Base-by-base conservation (phyloP, 768 basidiomycete species). In the Termitomyces sp. region DNA sequence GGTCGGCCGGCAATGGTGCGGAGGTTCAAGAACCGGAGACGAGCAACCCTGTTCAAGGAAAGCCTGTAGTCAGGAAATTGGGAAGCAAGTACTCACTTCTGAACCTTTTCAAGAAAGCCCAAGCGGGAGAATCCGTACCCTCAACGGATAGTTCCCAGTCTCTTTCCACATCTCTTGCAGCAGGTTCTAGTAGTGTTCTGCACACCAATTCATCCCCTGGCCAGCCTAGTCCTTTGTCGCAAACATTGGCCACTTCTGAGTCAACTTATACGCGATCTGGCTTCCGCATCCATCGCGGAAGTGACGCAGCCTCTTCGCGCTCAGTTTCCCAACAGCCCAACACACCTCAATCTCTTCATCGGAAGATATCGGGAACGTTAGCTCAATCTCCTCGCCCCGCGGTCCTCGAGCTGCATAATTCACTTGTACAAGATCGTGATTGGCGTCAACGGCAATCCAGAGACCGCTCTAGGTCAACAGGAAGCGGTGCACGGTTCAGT, bases 41-140 rank as follows among this genome's bases (percentile, higher is more conserved):
- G 4, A 57, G 44, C 38, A 58, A 73, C 39, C 61, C 75, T 33
- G 56, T 71, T 18, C 70, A 73, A 65, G 74, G 75, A 22, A 71
- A 77, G 64, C 74, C 72, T 24, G 75, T 74, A 12, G 64, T 72
- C 36, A 74, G 77, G 52, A 86, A 79, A 66, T 72, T 90, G 4
- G 81, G 82, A 32, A 85, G 86, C 72, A 92, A 92, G 71, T 82
- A 90, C 59, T 91, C 90, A 24, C 76, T 92, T 57, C 77, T 91
- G 64, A 86, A 84, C 65, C 78, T 92, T 16, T 91, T 92, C 77
- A 88, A 84, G 79, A 89, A 87, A 74, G 77, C 72, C 1, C 79
- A 80, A 55, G 62, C 77, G 0, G 78, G 75, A 13, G 79, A 65
- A 16, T 11, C 60, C n/a, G 56, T 67, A 44, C 58, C 63, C 44